Conservation (phyloP, 2,329 filamentous ascomycete species). For the Trichoderma simmonsii region DNA sequence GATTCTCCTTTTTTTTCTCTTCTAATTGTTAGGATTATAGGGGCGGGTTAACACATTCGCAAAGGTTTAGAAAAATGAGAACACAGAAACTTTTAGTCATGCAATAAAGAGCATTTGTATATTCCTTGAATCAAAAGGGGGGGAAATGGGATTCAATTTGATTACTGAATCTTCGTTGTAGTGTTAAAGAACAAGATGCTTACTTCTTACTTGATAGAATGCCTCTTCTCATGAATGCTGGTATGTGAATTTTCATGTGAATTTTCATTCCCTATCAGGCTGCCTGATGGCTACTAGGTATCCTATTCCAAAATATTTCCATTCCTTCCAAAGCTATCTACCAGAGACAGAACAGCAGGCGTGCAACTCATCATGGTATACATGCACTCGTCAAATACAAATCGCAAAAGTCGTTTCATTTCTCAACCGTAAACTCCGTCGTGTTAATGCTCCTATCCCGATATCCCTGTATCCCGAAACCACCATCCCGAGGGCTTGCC, state of each 20-base stretch:
- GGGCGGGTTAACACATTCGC: background rate
- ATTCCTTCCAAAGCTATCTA: background rate
- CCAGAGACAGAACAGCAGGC: background rate
- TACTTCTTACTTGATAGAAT: background rate
- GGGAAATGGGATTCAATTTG: background rate
- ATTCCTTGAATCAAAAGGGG: background rate
- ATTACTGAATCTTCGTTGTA: background rate
- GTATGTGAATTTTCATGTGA: background rate
- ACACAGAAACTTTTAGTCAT: background rate
- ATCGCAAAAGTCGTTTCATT: background rate
- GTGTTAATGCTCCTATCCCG: background rate
- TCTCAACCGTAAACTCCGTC: background rate
- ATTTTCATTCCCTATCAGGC: background rate
- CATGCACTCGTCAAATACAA: background rate
- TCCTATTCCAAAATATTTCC: background rate
- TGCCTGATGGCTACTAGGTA: background rate
- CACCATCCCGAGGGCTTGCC: background rate
- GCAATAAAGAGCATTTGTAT: background rate
- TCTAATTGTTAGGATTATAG: background rate
- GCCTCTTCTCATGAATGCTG: background rate
- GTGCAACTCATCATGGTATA: background rate
- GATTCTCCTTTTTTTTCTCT: background rate
- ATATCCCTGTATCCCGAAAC: background rate
- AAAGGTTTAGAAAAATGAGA: background rate
- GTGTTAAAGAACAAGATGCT: background rate